Percentiles rank a stretch among this genome's conserved stretches.
Conservation (phyloP, 2,329 filamentous ascomycete species). For the Trichoderma sp. region DNA sequence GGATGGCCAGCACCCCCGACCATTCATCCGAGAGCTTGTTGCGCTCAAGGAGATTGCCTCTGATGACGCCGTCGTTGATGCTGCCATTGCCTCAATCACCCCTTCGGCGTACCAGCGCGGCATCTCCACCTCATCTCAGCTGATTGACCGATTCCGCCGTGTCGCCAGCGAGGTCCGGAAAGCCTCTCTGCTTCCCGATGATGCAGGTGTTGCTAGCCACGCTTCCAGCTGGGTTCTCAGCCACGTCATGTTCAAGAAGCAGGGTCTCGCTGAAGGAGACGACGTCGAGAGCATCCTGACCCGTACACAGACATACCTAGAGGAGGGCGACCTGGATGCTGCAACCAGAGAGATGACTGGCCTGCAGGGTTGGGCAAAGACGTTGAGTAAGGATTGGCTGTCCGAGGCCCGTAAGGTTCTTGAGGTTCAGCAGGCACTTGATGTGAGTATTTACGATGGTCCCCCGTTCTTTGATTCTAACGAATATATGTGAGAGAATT, state of each 20-base stretch:
- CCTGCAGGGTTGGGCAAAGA: constrained; percentile 91
- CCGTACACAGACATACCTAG: constrained; percentile 82
- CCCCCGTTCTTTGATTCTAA: not conserved
- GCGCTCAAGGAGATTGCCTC: constrained; percentile 89
- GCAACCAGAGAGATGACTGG: constrained; percentile 95
- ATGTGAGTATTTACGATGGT: constrained; percentile 60
- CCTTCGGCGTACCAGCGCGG: constrained; percentile 90
- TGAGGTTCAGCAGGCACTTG: constrained; percentile 93
- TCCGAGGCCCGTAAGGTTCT: constrained; percentile 85
- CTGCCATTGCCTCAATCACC: constrained; percentile 95
- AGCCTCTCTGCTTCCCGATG: constrained; percentile 84
- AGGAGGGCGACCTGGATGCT: constrained; percentile 88
- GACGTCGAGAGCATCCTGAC: constrained; percentile 94
- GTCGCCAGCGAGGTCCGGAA: constrained; percentile 92
- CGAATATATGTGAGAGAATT: not conserved
- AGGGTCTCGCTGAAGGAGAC: constrained; percentile 74
- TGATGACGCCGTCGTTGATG: constrained; percentile 81
- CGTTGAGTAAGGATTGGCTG: constrained; percentile 90
- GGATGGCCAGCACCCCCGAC: constrained; percentile 66
- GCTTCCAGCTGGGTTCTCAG: constrained; percentile 85
- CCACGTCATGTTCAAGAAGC: constrained; percentile 96
- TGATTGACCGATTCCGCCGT: constrained; percentile 93
- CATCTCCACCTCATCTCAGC: constrained; percentile 75
- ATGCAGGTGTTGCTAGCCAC: constrained; percentile 91
- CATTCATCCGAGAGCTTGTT: constrained; percentile 89